Percentiles rank a stretch among this genome's conserved stretches.
Evolutionary conservation across 805 yeast genomes (phyloP).

Genomic region (Jamesozyma gamospora): DNA sequence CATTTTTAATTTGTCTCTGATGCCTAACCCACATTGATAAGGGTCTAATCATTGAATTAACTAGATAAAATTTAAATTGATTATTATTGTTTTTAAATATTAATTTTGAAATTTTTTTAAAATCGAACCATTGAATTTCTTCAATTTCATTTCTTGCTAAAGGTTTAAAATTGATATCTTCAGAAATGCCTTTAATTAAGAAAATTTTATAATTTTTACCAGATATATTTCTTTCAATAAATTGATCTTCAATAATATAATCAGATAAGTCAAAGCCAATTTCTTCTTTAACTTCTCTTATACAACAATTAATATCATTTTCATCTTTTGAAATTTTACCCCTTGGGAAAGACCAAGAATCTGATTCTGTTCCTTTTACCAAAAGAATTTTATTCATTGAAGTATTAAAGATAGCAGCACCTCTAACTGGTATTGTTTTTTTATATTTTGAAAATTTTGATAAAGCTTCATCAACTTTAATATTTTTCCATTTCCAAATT

Average conservation of each 20-base stretch:
- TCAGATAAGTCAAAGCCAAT: conserved; percentile 79
- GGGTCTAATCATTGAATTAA: conserved; percentile 35
- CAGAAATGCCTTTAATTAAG: conserved; percentile 68
- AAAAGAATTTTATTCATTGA: conserved; percentile 60
- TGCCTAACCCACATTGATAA: conserved; percentile 43
- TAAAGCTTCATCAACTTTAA: conserved; percentile 64
- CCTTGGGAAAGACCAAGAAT: conserved; percentile 92
- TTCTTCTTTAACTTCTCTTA: conserved; percentile 88
- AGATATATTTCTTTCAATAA: conserved; percentile 65
- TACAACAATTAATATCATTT: conserved; percentile 76
- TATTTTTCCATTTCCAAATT: conserved; percentile 70
- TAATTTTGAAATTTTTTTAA: conserved; percentile 35
- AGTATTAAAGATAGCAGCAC: conserved; percentile 77
- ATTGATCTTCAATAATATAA: conserved; percentile 58
- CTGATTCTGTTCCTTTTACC: conserved; percentile 75
- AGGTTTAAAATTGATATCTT: conserved; percentile 65
- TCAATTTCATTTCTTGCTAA: conserved; percentile 81
- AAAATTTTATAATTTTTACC: conserved; percentile 84
- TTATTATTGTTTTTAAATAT: conserved; percentile 22
- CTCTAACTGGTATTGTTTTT: conserved; percentile 87
- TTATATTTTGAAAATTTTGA: conserved; percentile 76
- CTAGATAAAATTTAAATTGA: conserved; percentile 29
- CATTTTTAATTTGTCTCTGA: conserved; percentile 41
- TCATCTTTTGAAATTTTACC: conserved; percentile 95
- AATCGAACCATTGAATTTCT: conserved; percentile 68